phyloP scores from a whole-genome alignment of 768 basidiomycete genomes.

The Amanita brunnescens region DNA sequence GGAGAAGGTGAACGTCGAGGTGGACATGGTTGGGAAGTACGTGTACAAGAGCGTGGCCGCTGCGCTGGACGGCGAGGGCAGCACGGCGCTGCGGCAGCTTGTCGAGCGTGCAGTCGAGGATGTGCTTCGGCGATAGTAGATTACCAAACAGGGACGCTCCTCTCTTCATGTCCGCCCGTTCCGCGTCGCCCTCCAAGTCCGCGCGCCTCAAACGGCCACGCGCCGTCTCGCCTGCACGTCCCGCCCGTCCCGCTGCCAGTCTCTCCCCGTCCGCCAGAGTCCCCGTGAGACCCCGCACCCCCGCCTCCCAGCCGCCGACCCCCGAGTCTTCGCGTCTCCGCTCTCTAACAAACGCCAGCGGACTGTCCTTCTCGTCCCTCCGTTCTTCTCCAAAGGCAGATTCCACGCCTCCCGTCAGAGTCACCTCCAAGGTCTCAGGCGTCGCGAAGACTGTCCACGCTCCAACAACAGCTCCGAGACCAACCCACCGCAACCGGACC shows the following conservation, averaged over 20 bases:
- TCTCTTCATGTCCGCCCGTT: background rate
- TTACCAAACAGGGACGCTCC: constrained; percentile 6
- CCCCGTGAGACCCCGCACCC: constrained; percentile 20
- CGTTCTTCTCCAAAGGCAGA: no score
- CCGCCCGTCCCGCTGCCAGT: constrained; percentile 27
- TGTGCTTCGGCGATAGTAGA: constrained; percentile 27
- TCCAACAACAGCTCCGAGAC: constrained; percentile 17
- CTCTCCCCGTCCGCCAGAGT: constrained; percentile 21
- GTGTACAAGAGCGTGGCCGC: constrained; percentile 77
- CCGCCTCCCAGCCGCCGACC: constrained; percentile 24
- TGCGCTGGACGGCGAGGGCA: constrained; percentile 48
- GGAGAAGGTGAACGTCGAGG: constrained; percentile 88
- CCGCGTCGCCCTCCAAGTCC: no score
- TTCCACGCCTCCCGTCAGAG: constrained; percentile 24
- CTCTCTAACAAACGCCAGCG: constrained; percentile 15
- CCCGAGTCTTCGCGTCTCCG: constrained; percentile 23
- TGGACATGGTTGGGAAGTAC: constrained; percentile 91
- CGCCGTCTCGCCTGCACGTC: constrained; percentile 34
- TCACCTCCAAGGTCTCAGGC: constrained; percentile 56
- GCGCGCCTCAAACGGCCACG: constrained; percentile 19
- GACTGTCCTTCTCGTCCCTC: constrained; percentile 26
- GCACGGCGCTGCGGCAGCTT: constrained; percentile 34
- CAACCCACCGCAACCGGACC: constrained; percentile 23
- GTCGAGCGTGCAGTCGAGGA: constrained; percentile 55
- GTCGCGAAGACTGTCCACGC: constrained; percentile 28